phyloP scores from a whole-genome alignment of 305 asterid genomes.

The Fraxinus platypoda region DNA sequence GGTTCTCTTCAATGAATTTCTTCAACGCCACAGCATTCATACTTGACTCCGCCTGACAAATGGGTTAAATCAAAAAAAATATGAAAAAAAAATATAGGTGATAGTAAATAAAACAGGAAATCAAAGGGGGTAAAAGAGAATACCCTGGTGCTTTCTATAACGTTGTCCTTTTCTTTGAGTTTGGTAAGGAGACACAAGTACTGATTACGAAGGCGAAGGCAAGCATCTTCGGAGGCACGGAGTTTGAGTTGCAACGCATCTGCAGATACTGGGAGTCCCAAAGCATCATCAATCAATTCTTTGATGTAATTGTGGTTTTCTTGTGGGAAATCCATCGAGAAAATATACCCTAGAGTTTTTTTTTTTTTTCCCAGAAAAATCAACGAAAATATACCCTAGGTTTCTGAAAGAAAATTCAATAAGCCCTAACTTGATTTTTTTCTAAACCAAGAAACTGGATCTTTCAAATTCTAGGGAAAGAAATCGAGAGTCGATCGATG shows the following conservation, averaged over 20 bases:
- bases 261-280: slow-evolving; percentile 68
- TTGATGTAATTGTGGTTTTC: slow-evolving; percentile 78
- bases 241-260: slow-evolving; percentile 61
- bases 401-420: too few species aligned
- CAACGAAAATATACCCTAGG: too few species aligned
- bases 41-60: slow-evolving; percentile 69
- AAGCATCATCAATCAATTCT: slow-evolving; percentile 61
- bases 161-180: slow-evolving; percentile 66
- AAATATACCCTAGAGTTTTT: background rate
- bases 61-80: background rate
- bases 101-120: background rate
- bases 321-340: slow-evolving; percentile 63
- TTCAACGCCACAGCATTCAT: slow-evolving; percentile 86
- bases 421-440: too few species aligned
- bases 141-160: slow-evolving; percentile 72
- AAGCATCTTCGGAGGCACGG: slow-evolving; percentile 58
- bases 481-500: too few species aligned
- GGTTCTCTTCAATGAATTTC: slow-evolving; percentile 90
- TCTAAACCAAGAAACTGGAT: too few species aligned
- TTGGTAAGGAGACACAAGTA: slow-evolving; percentile 53
- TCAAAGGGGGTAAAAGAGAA: background rate
- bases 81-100: background rate
- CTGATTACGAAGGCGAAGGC: slow-evolving; percentile 47
- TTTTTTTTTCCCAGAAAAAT: background rate
- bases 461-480: too few species aligned